Base-by-base conservation (phyloP, 2,329 filamentous ascomycete species). In the Exophiala calicioides region DNA sequence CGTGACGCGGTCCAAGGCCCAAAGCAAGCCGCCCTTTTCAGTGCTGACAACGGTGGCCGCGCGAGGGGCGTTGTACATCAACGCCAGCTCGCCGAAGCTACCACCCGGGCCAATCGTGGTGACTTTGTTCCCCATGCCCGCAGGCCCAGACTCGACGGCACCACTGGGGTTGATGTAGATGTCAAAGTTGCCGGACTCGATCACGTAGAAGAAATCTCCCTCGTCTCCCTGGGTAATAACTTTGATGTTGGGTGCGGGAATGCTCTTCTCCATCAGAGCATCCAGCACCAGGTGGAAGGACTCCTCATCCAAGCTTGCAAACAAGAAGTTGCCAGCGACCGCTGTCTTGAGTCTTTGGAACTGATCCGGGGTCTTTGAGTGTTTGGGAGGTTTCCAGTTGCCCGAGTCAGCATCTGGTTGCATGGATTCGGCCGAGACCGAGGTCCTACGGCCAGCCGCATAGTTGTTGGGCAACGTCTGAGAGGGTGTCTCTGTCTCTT, bases 21-120 rank as follows among this genome's bases (percentile, higher is more conserved):
- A 98, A 7, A 98, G 78, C 3, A 86, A 90, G 62, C 86, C 90
- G 24, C 79, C 73, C 3, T 84, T 67, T 61, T 94, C 88, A 9
- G 85, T 83, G 21, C 88, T 95, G 52, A 94, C 80, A 50, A 98
- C 88, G 0, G 93, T 97, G 3, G 93, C 93, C 31, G 93, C 93
- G 63, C 93, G 88, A 19, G 93, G 93, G 16, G 93, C 90, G 63
- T 97, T 96, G 74, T 98, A 97, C 93, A 98, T 97, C 61, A 98
- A 77, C 9, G 93, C 93, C 46, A 98, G 78, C 72, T 98, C 93
- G 60, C 93, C 93, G 68, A 98, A 98, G 3, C 90, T 95, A 52
- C 90, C 90, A 38, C 93, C 93, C 3, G 90, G 81, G 33, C 88
- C 85, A 47, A 94, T 94, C 27, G 78, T 83, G 59, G 82, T 83